Percentiles rank a stretch among this genome's conserved stretches.
Conservation (phyloP, 352 stramenopile genomes). For the Achlya hypogyna region DNA sequence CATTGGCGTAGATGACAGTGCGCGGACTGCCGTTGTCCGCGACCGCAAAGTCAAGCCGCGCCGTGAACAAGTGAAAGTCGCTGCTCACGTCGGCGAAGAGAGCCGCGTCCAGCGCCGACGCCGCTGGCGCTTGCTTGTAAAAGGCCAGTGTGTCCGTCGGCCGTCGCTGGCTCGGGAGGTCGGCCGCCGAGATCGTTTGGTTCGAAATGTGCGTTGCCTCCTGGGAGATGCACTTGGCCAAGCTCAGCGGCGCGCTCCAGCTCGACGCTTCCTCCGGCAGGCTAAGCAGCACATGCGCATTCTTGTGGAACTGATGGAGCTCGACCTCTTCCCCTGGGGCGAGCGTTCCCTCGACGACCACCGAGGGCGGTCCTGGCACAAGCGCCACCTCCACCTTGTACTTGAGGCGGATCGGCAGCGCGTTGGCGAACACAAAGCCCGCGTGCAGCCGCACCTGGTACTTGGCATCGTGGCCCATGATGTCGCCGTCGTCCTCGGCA, state of each 20-base stretch:
- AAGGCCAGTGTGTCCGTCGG: slow-evolving; percentile 19
- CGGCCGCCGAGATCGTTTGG: slow-evolving; percentile 16
- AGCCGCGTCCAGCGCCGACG: neutral
- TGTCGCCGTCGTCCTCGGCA: slow-evolving; percentile 25
- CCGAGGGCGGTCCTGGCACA: neutral
- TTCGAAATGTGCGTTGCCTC: slow-evolving; percentile 46
- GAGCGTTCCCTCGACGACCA: slow-evolving; percentile 37
- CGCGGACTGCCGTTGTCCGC: slow-evolving; percentile 73
- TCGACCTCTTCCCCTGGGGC: slow-evolving; percentile 75
- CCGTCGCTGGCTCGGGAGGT: slow-evolving; percentile 11
- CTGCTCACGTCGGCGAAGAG: slow-evolving; percentile 2
- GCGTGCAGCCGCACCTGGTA: slow-evolving; percentile 80
- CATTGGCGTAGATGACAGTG: slow-evolving; percentile 69
- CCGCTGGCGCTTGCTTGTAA: neutral
- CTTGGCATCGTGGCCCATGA: slow-evolving; percentile 53
- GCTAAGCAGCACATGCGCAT: slow-evolving; percentile 56
- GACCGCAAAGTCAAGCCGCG: slow-evolving; percentile 76
- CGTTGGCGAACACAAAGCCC: slow-evolving; percentile 82
- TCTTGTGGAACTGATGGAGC: slow-evolving; percentile 74
- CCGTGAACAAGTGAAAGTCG: slow-evolving; percentile 27
- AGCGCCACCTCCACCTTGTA: slow-evolving; percentile 51
- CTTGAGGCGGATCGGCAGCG: slow-evolving; percentile 73
- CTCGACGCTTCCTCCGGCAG: slow-evolving; percentile 82
- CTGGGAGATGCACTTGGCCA: slow-evolving; percentile 76
- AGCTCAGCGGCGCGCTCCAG: slow-evolving; percentile 55